phyloP scores from a whole-genome alignment of 2,329 filamentous ascomycete species.

The Cladophialophora yegresii region DNA sequence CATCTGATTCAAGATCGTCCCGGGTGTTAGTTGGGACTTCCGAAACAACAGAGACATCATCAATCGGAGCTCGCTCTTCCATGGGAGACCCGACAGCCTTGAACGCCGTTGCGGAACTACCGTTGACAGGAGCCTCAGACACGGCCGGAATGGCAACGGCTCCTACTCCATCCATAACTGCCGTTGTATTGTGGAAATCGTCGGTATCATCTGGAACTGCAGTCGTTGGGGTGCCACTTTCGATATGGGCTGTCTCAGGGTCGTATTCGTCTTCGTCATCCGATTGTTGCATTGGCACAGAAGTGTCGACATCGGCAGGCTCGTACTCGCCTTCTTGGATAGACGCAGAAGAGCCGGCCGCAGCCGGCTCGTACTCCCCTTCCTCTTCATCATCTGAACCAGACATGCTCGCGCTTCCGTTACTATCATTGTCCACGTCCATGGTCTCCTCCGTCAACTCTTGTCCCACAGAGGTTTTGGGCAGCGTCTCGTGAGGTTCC shows the following conservation, averaged over 20 bases:
- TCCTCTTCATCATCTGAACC: constrained; percentile 49
- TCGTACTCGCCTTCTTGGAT: constrained; percentile 29
- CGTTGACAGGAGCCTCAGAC: background rate
- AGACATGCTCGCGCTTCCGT: constrained; percentile 38
- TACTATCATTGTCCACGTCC: constrained; percentile 31
- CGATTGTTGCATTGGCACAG: constrained; percentile 22
- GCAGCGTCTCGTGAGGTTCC: constrained; percentile 11
- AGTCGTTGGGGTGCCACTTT: constrained; percentile 21
- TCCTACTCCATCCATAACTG: constrained; percentile 6
- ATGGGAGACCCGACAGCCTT: background rate
- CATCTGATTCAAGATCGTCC: constrained; percentile 25
- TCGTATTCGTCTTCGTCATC: constrained; percentile 35
- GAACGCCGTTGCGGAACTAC: background rate
- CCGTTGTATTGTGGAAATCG: constrained; percentile 31
- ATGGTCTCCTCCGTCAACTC: constrained; percentile 19
- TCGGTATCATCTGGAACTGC: constrained; percentile 19
- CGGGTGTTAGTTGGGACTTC: constrained; percentile 15
- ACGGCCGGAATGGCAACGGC: background rate
- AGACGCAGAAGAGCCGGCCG: constrained; percentile 16
- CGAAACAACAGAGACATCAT: constrained; percentile 16
- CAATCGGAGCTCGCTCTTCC: background rate
- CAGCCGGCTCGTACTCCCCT: constrained; percentile 31
- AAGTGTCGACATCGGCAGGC: constrained; percentile 26
- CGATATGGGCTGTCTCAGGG: constrained; percentile 41
- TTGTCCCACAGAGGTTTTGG: background rate